Base-by-base conservation (phyloP, 2,329 filamentous ascomycete genomes). In the Scedosporium dehoogii region DNA sequence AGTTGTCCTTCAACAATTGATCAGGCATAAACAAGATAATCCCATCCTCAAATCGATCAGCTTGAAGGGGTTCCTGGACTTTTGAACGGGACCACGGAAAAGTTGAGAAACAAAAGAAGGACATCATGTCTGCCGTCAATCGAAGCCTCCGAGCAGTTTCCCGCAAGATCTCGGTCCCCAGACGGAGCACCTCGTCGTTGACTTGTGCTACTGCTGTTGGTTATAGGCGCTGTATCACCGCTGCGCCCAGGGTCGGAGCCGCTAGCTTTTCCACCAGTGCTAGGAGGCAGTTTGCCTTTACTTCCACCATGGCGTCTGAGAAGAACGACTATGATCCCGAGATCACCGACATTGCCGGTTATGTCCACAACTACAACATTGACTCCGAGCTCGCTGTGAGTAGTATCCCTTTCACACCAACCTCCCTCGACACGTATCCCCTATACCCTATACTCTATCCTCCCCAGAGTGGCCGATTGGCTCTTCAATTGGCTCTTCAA, bases 341-440 rank as follows among this genome's bases (percentile, higher is more conserved):
- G 79, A 94, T 97, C 76, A 87, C 86, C 76, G 92, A 97, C 74
- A 96, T 99, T 81, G 93, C 93, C 66, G 85, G 83, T 77, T 99
- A 97, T 78, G 89, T 97, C 73, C 91, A 96, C 82, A 90, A 92
- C 75, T 93, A 92, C 76, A 83, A 90, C 63, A 89, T 97, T 72
- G 83, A 93, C 69, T 97, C 93, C 33, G 91, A 96, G 68, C 84
- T 99, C 70, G 94, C 94, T 73, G 92, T 97, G 82, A 77, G 91
- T 79, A 77, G 91, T 79, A 61, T 38, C 42, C 42, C 58, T 29
- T 58, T 62, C 23, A 62, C 55, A 51, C 21, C 9, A 41, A 33
- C 12, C 14, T 42, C 51, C 48, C n/a, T 59, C 25, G 4, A 60
- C 58, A 10, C 18, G 59, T 53, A 23, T 57, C 63, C 16, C n/a